These are phyloP conservation scores for Metarhizium sp. DNA, from an alignment of 2,329 filamentous ascomycete genomes.

Conservation along the genomic window DNA sequence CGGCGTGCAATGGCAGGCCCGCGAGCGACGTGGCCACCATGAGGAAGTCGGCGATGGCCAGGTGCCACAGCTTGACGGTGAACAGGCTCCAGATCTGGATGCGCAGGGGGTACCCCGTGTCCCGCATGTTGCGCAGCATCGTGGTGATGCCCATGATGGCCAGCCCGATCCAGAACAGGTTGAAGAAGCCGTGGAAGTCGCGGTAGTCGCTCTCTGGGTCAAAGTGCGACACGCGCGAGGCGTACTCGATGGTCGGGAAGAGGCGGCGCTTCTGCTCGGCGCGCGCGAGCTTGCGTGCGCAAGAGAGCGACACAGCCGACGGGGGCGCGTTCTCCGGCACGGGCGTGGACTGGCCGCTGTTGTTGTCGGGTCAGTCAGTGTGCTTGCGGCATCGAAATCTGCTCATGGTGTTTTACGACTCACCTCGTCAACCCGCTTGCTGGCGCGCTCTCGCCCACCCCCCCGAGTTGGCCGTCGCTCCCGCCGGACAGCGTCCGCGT, in stretches of 20 bases:
- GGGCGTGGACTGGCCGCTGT: conserved; percentile 73
- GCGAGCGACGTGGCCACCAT: conserved; percentile 74
- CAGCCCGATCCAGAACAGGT: conserved; percentile 94
- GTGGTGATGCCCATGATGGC: conserved; percentile 95
- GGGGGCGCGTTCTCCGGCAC: conserved; percentile 86
- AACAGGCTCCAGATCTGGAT: conserved; percentile 84
- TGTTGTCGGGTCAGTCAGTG: not conserved
- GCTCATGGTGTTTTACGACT: conserved; percentile 7
- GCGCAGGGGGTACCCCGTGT: conserved; percentile 79
- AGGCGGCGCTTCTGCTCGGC: conserved; percentile 73
- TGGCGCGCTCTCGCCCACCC: conserved; percentile 21
- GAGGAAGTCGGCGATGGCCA: conserved; percentile 71
- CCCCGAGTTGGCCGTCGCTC: conserved; percentile 23
- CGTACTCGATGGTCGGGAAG: conserved; percentile 89
- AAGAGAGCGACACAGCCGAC: conserved; percentile 77
- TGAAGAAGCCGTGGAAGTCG: conserved; percentile 96
- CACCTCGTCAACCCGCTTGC: conserved; percentile 38
- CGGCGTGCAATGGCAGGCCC: conserved; percentile 62
- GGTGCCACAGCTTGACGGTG: conserved; percentile 78
- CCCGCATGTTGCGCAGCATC: conserved; percentile 87
- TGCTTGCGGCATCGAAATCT: not conserved
- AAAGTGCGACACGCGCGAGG: conserved; percentile 87
- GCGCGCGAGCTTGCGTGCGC: conserved; percentile 72
- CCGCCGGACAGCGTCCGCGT: conserved; percentile 26
- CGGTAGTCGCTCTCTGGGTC: conserved; percentile 85